A percentile compares a stretch with the other conserved stretches of the same genome.
Conservation (phyloP, 129 eudicot genomes). For the Lactuca saligna region DNA sequence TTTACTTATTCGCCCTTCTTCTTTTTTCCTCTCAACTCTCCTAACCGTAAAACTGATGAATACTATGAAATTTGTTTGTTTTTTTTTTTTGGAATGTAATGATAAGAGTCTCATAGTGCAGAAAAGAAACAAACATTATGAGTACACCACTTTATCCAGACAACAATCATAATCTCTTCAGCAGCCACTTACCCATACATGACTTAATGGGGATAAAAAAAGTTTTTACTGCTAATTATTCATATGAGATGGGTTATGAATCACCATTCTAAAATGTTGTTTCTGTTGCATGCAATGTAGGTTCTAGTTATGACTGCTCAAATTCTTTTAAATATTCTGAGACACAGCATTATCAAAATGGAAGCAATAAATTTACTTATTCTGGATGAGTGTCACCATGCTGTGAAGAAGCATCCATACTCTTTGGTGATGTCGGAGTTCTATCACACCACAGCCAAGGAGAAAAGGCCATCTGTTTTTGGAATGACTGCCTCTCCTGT, state of each 20-base stretch:
- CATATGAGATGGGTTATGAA: neutral
- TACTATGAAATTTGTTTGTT: too few relatives aligned
- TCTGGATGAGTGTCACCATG: slow-evolving; percentile 98
- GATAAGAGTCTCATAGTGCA: too few relatives aligned
- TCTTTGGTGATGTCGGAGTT: slow-evolving; percentile 99
- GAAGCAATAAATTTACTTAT: slow-evolving; percentile 82
- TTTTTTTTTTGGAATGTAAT: too few relatives aligned
- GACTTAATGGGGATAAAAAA: too few relatives aligned
- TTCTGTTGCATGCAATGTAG: slow-evolving; percentile 52
- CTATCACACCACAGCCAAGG: slow-evolving; percentile 97
- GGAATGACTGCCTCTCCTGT: slow-evolving; percentile 99
- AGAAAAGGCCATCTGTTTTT: slow-evolving; percentile 90
- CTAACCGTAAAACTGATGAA: neutral
- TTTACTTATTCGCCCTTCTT: too few relatives aligned
- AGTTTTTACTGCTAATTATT: neutral
- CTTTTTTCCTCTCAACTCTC: too few relatives aligned
- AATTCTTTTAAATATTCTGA: slow-evolving; percentile 84
- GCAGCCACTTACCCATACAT: too few relatives aligned
- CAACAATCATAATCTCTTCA: too few relatives aligned
- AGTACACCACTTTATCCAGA: too few relatives aligned
- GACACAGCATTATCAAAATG: slow-evolving; percentile 97
- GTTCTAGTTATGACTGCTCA: slow-evolving; percentile 99
- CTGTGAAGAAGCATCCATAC: slow-evolving; percentile 98
- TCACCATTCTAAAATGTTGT: slow-evolving; percentile 6
- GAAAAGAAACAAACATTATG: too few relatives aligned